Base-by-base conservation (phyloP, 306 rosid species). In the Sesbania bispinosa region DNA sequence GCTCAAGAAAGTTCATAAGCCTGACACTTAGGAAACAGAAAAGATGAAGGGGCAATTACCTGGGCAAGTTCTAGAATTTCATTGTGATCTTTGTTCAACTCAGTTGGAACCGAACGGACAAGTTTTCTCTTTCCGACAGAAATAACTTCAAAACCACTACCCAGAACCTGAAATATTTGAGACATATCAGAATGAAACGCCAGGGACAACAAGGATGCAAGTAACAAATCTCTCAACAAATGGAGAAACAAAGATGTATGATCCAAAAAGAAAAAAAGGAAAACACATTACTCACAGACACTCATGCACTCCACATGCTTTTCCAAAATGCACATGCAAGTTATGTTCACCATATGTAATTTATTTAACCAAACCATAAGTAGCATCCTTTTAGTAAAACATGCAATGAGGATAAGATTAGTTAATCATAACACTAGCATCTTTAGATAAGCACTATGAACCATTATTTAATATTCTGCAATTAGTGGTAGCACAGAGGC, bases 71-170 rank as follows among this genome's bases (percentile, higher is more conserved):
- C 97, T 57, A 94, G 83, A 81, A 94, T 89, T 83, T 87, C 99
- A 38, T 91, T 94, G 79, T 91, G 99, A 78, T 94, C 99, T 80
- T 89, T 94, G 85, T 94, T 94, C 87, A 94, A 82, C 74, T 94
- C 99, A 13, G 97, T 94, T 58, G 99, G 99, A 82, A 94, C 99
- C 6, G 99, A 94, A 53, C 97, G 99, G 26, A 94, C 90, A 77
- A 94, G 96, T 84, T 94, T 91, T 80, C 35, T 89, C 87, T 86
- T 94, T 69, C 97, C 99, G 69, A 94, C 95, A 50, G 96, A 81
- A 80, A 94, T 89, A 24, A 94, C 97, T 82, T 94, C 99, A 78
- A 86, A 94, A 77, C 99, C 97, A 54, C 89, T 91, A 33, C 99
- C 99, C 53, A 94, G 43, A 69, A 85, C 87, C 99, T 94, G 92